A percentile compares a stretch with the other conserved stretches of the same genome.
These are phyloP conservation scores for Nicotiana otophora DNA, from an alignment of 257 asterid genomes.

Conservation along the genomic window DNA sequence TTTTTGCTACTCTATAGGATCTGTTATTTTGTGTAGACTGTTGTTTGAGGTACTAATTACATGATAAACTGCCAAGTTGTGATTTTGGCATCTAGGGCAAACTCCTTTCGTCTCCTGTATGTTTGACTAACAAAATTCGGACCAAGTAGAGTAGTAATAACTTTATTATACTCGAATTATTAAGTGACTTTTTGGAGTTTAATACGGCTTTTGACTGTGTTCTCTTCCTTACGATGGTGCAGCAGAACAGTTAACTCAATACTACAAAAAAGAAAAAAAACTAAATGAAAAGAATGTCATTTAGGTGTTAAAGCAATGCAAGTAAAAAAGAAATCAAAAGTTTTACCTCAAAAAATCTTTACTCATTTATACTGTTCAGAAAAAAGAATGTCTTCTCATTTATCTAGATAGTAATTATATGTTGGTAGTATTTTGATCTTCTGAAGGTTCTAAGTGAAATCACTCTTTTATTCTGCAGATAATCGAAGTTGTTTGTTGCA, in stretches of 20 bases:
- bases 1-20: neutral
- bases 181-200: neutral
- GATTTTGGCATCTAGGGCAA: constrained; percentile 1
- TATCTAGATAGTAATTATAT: neutral
- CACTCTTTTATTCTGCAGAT: constrained; percentile 42
- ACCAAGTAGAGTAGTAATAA: constrained; percentile 1
- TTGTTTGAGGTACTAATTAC: neutral
- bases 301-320: neutral
- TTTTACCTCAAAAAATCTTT: neutral
- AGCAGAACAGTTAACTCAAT: neutral
- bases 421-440: neutral
- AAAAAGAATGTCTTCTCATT: neutral
- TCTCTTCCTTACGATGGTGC: neutral
- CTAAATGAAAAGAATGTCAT: neutral
- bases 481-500: constrained; percentile 93
- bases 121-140: neutral
- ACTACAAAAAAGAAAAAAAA: neutral
- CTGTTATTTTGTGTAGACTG: neutral
- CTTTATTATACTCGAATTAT: neutral
- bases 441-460: neutral
- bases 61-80: neutral
- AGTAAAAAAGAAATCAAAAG: neutral
- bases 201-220: neutral
- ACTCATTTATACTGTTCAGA: neutral
- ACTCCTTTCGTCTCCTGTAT: neutral